Evolutionary conservation across 768 basidiomycete genomes (phyloP), one percentile per base, ranked within the genome.

Genomic region (Amanita exitialis): DNA sequence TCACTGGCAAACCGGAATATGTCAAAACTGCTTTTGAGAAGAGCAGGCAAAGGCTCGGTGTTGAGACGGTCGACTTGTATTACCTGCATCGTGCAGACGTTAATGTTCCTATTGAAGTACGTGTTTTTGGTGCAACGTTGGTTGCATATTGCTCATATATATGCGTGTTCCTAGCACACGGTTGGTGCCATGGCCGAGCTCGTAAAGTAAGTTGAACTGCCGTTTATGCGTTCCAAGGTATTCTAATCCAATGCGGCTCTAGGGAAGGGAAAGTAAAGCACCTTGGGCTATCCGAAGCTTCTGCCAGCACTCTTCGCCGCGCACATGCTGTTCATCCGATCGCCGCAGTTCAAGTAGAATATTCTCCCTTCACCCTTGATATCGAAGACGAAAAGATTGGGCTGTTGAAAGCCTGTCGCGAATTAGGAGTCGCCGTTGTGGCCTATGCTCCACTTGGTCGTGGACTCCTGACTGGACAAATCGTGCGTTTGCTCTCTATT

Each of bases 211-310:
- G 69, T 56, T 34, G 57, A 13, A 57, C 20, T 41, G 44, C 1
- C 61, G 57, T 10, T 56, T 2, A 51, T 59, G n/a, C 21, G 25
- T 35, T 7, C 20, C 12, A 18, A n/a, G 18, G 15, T 50, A 60
- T 61, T 54, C 12, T 56, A 63, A 69, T 60, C 13, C 42, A 67
- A 58, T 32, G 18, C 18, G 42, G 32, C 61, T 62, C 52, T 56
- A 63, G 71, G 61, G 47, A 67, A 55, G 65, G 71, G 7, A 71
- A 73, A 54, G 67, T 77, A 46, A 72, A 70, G 49, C 73, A 77
- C 56, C 63, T 80, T 23, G 77, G 79, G 2, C 62, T 80, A 15
- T 79, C 74, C 4, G 78, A 80, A 53, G 67, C 65, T 50, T 72
- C 68, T 6, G 68, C 69, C 2, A 54, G 56, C 2, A 71, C 73